Percentiles rank a stretch among this genome's conserved stretches.
phyloP scores from a whole-genome alignment of 768 basidiomycete species.

The Hirschioporus abietinus region DNA sequence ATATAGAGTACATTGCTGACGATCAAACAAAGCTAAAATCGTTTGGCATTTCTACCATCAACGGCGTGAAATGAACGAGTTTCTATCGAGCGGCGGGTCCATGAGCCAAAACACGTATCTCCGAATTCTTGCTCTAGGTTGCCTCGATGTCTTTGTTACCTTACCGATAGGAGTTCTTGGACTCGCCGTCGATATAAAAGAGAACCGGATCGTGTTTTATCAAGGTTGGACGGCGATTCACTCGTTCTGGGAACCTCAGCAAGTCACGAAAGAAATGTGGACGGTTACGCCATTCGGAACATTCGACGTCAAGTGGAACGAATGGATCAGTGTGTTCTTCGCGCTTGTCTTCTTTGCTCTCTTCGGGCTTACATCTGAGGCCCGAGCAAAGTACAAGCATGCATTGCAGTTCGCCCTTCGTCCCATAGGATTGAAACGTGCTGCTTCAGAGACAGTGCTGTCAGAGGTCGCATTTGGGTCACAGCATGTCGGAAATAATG shows the following conservation, averaged over 20 bases:
- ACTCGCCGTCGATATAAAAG: background rate
- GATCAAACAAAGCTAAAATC: background rate
- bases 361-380: conserved; percentile 63
- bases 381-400: conserved; percentile 44
- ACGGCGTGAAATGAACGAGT: background rate
- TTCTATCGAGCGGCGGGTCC: background rate
- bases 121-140: background rate
- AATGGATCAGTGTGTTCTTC: conserved; percentile 45
- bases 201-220: background rate
- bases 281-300: background rate
- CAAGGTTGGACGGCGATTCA: background rate
- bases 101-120: background rate
- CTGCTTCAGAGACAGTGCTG: background rate
- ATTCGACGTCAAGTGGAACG: conserved; percentile 37
- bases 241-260: background rate
- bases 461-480: background rate
- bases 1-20: background rate
- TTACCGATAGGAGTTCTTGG: background rate
- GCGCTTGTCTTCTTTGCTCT: conserved; percentile 57
- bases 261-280: background rate
- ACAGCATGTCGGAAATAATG: background rate
- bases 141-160: background rate
- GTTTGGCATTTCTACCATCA: background rate
- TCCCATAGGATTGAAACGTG: background rate
- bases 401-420: background rate